Percentiles rank a stretch among this genome's conserved stretches.
Conservation (phyloP, 768 basidiomycete genomes). For the Pleurotus djamor region DNA sequence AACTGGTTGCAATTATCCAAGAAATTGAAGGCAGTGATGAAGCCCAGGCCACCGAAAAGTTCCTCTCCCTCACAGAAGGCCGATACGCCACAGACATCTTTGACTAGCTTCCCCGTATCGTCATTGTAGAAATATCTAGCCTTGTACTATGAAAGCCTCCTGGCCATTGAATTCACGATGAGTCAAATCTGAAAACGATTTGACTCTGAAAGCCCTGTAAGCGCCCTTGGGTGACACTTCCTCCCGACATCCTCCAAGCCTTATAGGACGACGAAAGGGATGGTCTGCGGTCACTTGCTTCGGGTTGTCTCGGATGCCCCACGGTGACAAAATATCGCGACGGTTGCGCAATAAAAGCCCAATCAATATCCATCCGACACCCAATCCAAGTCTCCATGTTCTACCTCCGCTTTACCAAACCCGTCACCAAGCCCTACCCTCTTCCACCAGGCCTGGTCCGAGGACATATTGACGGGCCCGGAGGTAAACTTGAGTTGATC, state of each 20-base stretch:
- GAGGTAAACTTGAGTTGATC: not conserved
- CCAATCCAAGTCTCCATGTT: not conserved
- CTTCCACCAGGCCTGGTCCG: not conserved
- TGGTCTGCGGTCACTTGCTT: no score
- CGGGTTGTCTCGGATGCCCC: no score
- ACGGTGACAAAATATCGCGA: no score
- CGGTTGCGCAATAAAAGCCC: no score
- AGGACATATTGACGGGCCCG: not conserved
- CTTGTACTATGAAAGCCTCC: not conserved
- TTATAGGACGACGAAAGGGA: no score
- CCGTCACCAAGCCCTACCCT: not conserved
- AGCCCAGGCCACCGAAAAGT: slow-evolving; percentile 24
- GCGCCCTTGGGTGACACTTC: no score
- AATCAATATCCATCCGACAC: no score
- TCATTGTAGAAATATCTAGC: not conserved
- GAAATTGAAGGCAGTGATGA: slow-evolving; percentile 15
- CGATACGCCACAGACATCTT: slow-evolving; percentile 47
- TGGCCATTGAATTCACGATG: no score
- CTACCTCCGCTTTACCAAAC: slow-evolving; percentile 1
- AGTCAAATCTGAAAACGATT: no score
- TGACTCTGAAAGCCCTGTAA: no score
- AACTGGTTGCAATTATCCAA: slow-evolving; percentile 33
- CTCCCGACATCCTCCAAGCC: no score
- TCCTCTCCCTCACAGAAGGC: slow-evolving; percentile 29
- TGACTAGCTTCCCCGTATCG: slow-evolving; percentile 21